Percentiles rank a stretch among this genome's conserved stretches.
These are phyloP conservation scores for Poronia punctata DNA, from an alignment of 495 filamentous ascomycete species.

Conservation along the genomic window DNA sequence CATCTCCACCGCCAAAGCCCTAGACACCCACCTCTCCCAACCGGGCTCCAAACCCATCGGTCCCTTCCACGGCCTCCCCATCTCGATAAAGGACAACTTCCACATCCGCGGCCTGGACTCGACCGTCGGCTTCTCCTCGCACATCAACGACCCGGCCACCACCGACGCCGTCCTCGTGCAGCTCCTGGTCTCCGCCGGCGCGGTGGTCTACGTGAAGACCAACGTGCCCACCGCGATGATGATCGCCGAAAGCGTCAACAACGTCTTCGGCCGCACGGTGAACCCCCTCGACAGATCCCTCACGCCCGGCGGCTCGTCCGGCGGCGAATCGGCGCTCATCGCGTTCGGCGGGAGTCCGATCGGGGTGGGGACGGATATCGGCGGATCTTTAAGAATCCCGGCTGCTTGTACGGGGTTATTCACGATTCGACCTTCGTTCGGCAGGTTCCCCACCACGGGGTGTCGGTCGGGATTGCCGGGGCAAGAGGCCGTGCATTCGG, in stretches of 20 bases:
- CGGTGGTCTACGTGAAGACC: constrained; percentile 88
- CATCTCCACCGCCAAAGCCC: constrained; percentile 13
- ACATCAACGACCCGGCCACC: constrained; percentile 20
- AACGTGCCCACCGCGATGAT: constrained; percentile 78
- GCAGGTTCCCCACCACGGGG: constrained; percentile 74
- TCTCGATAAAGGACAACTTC: constrained; percentile 75
- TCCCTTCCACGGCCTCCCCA: constrained; percentile 74
- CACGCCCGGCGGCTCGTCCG: constrained; percentile 80
- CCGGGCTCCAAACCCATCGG: constrained; percentile 45
- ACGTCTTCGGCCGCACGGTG: constrained; percentile 65
- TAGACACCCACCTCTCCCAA: constrained; percentile 51
- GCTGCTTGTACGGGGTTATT: constrained; percentile 85
- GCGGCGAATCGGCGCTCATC: constrained; percentile 72
- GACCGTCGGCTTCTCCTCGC: constrained; percentile 35
- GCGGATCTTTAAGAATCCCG: constrained; percentile 77
- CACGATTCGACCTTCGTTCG: constrained; percentile 71
- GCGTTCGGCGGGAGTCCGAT: constrained; percentile 65
- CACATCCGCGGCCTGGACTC: constrained; percentile 50
- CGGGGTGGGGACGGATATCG: constrained; percentile 83
- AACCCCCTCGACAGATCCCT: constrained; percentile 72
- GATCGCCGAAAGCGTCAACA: constrained; percentile 77
- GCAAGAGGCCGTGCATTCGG: constrained; percentile 75
- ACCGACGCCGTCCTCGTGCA: constrained; percentile 25
- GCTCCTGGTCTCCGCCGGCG: constrained; percentile 69
- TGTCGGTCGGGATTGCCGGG: constrained; percentile 76